These are phyloP conservation scores for Arthrocladium fulminans DNA, from an alignment of 2,329 filamentous ascomycete species.

Conservation along the genomic window DNA sequence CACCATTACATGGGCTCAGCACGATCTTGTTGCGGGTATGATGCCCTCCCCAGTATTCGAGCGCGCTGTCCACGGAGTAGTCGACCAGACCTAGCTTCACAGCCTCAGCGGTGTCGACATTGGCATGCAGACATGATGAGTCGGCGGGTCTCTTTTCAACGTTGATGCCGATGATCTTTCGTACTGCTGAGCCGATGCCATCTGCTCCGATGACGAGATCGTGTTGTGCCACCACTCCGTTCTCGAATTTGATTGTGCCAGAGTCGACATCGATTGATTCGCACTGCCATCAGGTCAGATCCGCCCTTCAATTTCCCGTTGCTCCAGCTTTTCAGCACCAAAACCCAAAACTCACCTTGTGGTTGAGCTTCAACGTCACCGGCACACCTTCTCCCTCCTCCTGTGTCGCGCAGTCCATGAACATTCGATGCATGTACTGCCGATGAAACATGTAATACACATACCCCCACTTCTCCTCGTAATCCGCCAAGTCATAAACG, in stretches of 20 bases:
- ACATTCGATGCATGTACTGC: slow-evolving; percentile 59
- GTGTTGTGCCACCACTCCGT: slow-evolving; percentile 43
- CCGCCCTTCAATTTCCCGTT: no score
- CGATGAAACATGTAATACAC: slow-evolving; percentile 63
- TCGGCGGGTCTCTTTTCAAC: slow-evolving; percentile 52
- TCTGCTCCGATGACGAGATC: slow-evolving; percentile 57
- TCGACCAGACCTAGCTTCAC: slow-evolving; percentile 52
- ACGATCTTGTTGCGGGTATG: slow-evolving; percentile 60
- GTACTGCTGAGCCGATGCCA: slow-evolving; percentile 58
- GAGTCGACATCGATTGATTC: slow-evolving; percentile 44
- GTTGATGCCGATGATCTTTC: slow-evolving; percentile 53
- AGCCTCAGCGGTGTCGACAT: slow-evolving; percentile 54
- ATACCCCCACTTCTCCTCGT: slow-evolving; percentile 56
- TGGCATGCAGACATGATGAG: slow-evolving; percentile 56
- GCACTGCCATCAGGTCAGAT: no score
- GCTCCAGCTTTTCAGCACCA: no score
- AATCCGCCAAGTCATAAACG: slow-evolving; percentile 56
- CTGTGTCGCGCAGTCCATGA: slow-evolving; percentile 51
- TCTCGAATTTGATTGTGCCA: slow-evolving; percentile 45
- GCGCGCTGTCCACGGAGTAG: slow-evolving; percentile 51
- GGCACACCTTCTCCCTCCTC: slow-evolving; percentile 47
- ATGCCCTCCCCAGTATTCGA: slow-evolving; percentile 61
- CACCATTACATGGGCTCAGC: slow-evolving; percentile 58
- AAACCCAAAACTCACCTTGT: no score
- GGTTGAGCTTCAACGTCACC: slow-evolving; percentile 48